phyloP scores from a whole-genome alignment of 495 filamentous ascomycete species.

The Annulohypoxylon nitens region DNA sequence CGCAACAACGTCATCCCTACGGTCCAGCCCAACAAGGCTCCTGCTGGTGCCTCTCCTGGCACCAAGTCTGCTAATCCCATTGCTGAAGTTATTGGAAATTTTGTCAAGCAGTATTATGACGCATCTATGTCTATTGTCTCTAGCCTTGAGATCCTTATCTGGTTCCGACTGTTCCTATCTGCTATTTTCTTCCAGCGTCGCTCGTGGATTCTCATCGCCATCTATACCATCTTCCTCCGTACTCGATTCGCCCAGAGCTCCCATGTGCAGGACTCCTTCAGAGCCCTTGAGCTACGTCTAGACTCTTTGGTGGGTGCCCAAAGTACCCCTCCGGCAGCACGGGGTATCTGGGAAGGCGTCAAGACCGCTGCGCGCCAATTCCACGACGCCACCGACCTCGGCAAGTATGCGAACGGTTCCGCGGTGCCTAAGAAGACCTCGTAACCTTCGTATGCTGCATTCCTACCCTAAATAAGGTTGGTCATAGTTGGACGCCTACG shows the following conservation, averaged over 20 bases:
- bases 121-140: constrained; percentile 85
- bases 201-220: constrained; percentile 84
- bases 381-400: constrained; percentile 82
- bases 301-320: constrained; percentile 88
- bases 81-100: constrained; percentile 85
- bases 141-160: constrained; percentile 80
- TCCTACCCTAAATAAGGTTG: constrained; percentile 13
- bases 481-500: constrained; percentile 38
- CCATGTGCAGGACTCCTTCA: constrained; percentile 87
- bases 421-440: constrained; percentile 66
- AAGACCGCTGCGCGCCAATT: constrained; percentile 80
- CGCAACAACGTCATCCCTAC: constrained; percentile 78
- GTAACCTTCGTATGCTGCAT: constrained; percentile 43
- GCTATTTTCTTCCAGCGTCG: constrained; percentile 88
- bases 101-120: constrained; percentile 99
- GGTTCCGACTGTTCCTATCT: constrained; percentile 82
- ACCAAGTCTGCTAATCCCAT: constrained; percentile 75
- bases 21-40: constrained; percentile 62
- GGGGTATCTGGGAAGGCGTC: constrained; percentile 83
- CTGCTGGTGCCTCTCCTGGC: constrained; percentile 68
- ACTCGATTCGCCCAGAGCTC: constrained; percentile 89
- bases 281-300: constrained; percentile 75
- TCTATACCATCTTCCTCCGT: constrained; percentile 94
- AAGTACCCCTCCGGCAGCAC: constrained; percentile 84
- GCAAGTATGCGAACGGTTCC: constrained; percentile 72